These are phyloP conservation scores for Aureobasidium sp. DNA, from an alignment of 2,329 filamentous ascomycete species.

Conservation along the genomic window DNA sequence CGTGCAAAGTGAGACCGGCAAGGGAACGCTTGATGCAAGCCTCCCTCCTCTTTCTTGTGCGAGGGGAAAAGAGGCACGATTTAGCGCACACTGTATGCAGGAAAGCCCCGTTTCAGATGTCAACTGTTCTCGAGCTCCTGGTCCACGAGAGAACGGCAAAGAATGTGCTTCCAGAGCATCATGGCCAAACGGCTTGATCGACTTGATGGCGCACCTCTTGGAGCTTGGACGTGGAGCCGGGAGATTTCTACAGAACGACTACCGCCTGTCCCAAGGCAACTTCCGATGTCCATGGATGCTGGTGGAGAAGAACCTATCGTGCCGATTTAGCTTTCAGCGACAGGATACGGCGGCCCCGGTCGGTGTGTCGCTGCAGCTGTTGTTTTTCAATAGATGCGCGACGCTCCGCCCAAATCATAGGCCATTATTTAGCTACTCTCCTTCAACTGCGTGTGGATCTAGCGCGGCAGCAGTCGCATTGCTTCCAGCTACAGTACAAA, in stretches of 20 bases:
- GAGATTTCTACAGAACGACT: slow-evolving; percentile 8
- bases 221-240: slow-evolving; percentile 11
- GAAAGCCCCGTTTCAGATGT: slow-evolving; percentile 16
- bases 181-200: slow-evolving; percentile 15
- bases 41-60: slow-evolving; percentile 10
- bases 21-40: slow-evolving; percentile 14
- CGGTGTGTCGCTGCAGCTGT: slow-evolving; percentile 12
- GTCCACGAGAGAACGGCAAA: not conserved
- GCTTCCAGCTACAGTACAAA: not conserved
- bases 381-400: not conserved
- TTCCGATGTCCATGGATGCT: slow-evolving; percentile 1
- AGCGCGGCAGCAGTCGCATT: not conserved
- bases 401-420: not conserved
- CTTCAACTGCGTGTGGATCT: not conserved
- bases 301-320: slow-evolving; percentile 9
- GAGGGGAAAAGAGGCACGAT: slow-evolving; percentile 14
- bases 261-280: not conserved
- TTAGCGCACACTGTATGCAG: slow-evolving; percentile 15
- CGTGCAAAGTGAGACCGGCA: slow-evolving; percentile 12
- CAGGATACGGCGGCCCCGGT: slow-evolving; percentile 6
- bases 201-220: slow-evolving; percentile 10
- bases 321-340: slow-evolving; percentile 14
- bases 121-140: slow-evolving; percentile 8
- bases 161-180: slow-evolving; percentile 8
- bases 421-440: not conserved